phyloP scores from a whole-genome alignment of 768 basidiomycete species.

The Strobilomyces echinocephalus region DNA sequence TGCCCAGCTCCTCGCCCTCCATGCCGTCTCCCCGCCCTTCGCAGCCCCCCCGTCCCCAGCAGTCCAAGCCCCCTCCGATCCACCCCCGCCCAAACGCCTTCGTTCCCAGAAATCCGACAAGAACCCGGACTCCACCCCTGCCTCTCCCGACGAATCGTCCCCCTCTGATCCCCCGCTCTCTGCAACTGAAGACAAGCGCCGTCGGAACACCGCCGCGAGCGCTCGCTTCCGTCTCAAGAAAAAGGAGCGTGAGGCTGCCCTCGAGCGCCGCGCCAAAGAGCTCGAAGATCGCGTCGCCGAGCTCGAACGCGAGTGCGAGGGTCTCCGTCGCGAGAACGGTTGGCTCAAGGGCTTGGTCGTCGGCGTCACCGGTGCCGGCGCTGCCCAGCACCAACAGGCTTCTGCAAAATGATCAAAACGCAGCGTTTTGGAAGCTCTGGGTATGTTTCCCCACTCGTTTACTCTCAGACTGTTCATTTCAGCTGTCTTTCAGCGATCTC shows the following conservation, averaged over 20 bases:
- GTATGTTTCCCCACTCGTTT: not conserved
- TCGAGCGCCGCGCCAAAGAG: conserved; percentile 82
- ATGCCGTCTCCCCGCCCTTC: conserved; percentile 33
- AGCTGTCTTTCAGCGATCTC: not conserved
- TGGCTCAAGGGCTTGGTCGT: conserved; percentile 91
- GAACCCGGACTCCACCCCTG: conserved; percentile 6
- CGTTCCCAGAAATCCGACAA: conserved; percentile 51
- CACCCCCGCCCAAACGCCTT: conserved; percentile 43
- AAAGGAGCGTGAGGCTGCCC: conserved; percentile 89
- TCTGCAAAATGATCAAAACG: conserved; percentile 14
- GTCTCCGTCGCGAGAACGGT: conserved; percentile 80
- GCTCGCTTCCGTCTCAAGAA: conserved; percentile 94
- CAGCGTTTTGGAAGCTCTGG: not conserved
- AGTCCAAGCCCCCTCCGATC: conserved; percentile 11
- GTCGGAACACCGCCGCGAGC: conserved; percentile 88
- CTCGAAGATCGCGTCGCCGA: conserved; percentile 73
- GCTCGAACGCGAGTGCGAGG: conserved; percentile 89
- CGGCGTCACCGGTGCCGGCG: conserved; percentile 72
- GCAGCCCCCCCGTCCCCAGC: conserved; percentile 13
- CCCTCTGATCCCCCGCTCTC: conserved; percentile 31
- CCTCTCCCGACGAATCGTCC: conserved; percentile 28
- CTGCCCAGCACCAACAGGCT: conserved; percentile 29
- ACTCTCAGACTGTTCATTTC: not conserved
- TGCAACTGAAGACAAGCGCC: conserved; percentile 83
- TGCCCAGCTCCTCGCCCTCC: conserved; percentile 65